Conservation (phyloP, 441 rosid genomes). For the Cnidoscolus chayamansa region DNA sequence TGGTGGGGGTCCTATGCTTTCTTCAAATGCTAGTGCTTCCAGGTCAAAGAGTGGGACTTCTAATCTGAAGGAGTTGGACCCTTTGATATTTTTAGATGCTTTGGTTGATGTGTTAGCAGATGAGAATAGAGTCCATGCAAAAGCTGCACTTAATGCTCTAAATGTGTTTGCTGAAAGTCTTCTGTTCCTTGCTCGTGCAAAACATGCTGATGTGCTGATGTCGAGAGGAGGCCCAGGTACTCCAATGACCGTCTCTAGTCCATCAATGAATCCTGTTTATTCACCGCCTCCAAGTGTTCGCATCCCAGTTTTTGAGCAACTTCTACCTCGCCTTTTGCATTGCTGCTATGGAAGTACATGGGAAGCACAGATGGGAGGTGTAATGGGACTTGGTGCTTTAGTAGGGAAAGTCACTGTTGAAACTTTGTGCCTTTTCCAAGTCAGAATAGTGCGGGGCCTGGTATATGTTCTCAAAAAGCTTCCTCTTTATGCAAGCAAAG, state of each 20-base stretch:
- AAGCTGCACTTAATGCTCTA: constrained; percentile 83
- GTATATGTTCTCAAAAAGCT: constrained; percentile 92
- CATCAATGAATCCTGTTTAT: constrained; percentile 95
- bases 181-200: constrained; percentile 79
- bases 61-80: constrained; percentile 83
- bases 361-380: constrained; percentile 99
- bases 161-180: constrained; percentile 89
- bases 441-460: constrained; percentile 77
- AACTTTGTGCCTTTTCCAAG: constrained; percentile 83
- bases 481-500: constrained; percentile 88
- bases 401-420: constrained; percentile 98
- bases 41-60: constrained; percentile 56
- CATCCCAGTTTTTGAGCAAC: constrained; percentile 96
- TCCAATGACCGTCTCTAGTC: constrained; percentile 97
- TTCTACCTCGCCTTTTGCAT: constrained; percentile 92
- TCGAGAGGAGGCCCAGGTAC: constrained; percentile 84
- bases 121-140: constrained; percentile 86
- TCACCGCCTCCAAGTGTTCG: constrained; percentile 90
- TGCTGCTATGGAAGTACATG: constrained; percentile 94
- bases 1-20: constrained; percentile 48
- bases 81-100: constrained; percentile 86
- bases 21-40: constrained; percentile 48
- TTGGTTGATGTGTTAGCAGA: constrained; percentile 89
- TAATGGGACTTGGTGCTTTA: constrained; percentile 93
- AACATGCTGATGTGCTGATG: constrained; percentile 74